Base-by-base conservation (phyloP, 2,329 filamentous ascomycete genomes). In the Alternaria dauci region DNA sequence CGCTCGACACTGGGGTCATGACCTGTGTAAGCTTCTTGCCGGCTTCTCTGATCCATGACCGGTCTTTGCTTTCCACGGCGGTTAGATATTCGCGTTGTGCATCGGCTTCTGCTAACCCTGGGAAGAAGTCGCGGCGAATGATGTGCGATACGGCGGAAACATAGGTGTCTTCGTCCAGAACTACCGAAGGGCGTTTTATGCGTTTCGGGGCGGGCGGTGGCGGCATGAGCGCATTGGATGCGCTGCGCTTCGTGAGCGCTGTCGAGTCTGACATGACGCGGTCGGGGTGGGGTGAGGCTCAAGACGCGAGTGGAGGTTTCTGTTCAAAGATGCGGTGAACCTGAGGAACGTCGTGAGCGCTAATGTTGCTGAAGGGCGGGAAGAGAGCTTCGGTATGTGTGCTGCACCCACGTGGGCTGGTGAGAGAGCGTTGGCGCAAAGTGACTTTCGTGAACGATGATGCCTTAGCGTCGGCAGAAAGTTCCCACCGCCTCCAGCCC, bases 61-160 rank as follows among this genome's bases (percentile, higher is more conserved):
- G 82, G 78, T 99, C 89, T 59, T 90, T 90, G 16, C 94, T 96
- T 8, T 96, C 93, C 8, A 98, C 81, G 0, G 95, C 95, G 72
- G 96, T 90, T 30, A 99, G 84, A 70, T 97, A 98, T 71, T 99
- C 95, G 76, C 93, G 89, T 77, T 97, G 93, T 0, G 90, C 90
- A 71, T 96, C 89, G 14, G 89, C 89, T 76, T 98, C 93, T 5
- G 94, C 82, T 0, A 99, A 84, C 0, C 94, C 95, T 0, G 95
- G 95, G 73, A 98, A 99, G 83, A 96, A 99, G 83, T 99, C 95
- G 67, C 95, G 89, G 9, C 93, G 92, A 65, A 99, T 97, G 75
- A 99, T 98, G 69, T 95, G 90, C 0, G 94, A 97, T 28, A 99
- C 84, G 1, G 92, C 91, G 59, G 93, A 89, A 2, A 93, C 95